Evolutionary conservation across 768 basidiomycete species (phyloP), one percentile per base, ranked within the genome.

Genomic region (Leccinum arenicola): DNA sequence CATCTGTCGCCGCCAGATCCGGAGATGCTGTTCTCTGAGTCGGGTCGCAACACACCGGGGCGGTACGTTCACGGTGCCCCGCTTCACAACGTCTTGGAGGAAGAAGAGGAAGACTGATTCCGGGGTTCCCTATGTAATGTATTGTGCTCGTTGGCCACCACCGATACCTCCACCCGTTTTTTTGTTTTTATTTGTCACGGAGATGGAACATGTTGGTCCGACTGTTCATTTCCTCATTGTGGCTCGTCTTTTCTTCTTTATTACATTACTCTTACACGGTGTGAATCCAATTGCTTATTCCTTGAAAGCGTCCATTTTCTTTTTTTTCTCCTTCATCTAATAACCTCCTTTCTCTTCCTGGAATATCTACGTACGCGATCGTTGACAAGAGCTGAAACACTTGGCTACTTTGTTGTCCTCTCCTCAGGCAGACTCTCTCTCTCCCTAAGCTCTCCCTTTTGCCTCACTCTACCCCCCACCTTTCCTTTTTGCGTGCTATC

Each of bases 41-140:
- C 77, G 8, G 85, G 84, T 4, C 78, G 83, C n/a, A 76, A 73
- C 19, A 89, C 86, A 64, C 89, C 89, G 11, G 82, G 72, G 35
- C 83, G 90, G 47, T 94, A 94, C 68, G 71, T 91, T 14, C 92
- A 94, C 66, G 92, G 92, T 25, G 89, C 89, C 8, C 92, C 92
- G 29, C 78, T 94, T 66, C 89, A 93, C 63, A 93, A 93, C 61
- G 92, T 94, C 45, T 23, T 92, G 51, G 92, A 93, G 70, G 91
- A 92, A 66, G 87, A 89, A 59, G 89, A 91, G 61, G 87, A 90
- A 65, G 85, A 86, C 2, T 62, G 43, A 57, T 40, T 54, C 51
- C 51, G 23, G 50, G 40, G 54, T 55, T 51, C 8, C 54, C 11
- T 67, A 19, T 43, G 68, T 71, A 63, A 68, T 54, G 53, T 65